A percentile compares a stretch with the other conserved stretches of the same genome.
phyloP scores from a whole-genome alignment of 139 green algal genomes.

The Auxenochlorella pyrenoidosa region DNA sequence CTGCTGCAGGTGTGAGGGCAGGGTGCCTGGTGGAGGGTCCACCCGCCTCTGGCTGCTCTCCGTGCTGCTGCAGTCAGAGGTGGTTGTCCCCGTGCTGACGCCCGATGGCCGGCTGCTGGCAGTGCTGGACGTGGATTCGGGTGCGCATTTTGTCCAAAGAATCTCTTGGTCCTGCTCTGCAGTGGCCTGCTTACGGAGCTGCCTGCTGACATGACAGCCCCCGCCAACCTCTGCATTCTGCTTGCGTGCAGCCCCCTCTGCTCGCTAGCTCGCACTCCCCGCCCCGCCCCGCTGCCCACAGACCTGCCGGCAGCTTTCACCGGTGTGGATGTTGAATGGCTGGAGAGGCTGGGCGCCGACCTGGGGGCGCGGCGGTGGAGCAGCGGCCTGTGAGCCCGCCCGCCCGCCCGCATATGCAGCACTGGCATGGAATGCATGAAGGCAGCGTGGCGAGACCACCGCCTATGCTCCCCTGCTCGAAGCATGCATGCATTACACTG shows the following conservation, averaged over 20 bases:
- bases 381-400: background rate
- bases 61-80: slow-evolving; percentile 40
- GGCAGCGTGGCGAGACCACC: too few relatives aligned
- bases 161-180: background rate
- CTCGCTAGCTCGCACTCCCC: background rate
- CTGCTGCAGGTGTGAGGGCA: too few relatives aligned
- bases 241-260: background rate
- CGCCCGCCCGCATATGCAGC: too few relatives aligned
- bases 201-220: background rate
- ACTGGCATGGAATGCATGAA: too few relatives aligned
- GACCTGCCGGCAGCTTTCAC: slow-evolving; percentile 53
- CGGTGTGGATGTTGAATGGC: slow-evolving; percentile 28
- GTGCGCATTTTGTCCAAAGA: background rate
- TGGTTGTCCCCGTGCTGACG: slow-evolving; percentile 61
- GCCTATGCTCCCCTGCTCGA: too few relatives aligned
- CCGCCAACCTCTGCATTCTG: background rate
- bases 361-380: slow-evolving; percentile 19
- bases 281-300: background rate
- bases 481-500: too few relatives aligned
- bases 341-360: slow-evolving; percentile 48
- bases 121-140: slow-evolving; percentile 67
- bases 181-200: background rate
- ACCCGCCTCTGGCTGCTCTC: too few relatives aligned
- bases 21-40: too few relatives aligned
- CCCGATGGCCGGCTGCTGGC: slow-evolving; percentile 47